A percentile compares a stretch with the other conserved stretches of the same genome.
Conservation (phyloP, 2,329 filamentous ascomycete species). For the Teratosphaeria epicoccoides region DNA sequence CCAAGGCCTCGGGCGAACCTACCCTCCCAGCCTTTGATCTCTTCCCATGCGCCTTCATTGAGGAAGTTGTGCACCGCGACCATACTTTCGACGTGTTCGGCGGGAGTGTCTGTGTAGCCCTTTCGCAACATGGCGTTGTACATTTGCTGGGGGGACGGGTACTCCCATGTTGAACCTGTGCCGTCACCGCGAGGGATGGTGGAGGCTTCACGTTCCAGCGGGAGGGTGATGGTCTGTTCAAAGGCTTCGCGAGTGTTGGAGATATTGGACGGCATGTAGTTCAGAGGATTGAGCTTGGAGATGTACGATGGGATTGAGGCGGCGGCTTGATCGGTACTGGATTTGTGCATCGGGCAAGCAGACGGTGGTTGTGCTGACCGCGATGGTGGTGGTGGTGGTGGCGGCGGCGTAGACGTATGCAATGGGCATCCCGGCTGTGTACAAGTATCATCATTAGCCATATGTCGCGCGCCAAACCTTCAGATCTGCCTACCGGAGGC, state of each 20-base stretch:
- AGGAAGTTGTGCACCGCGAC: conserved; percentile 96
- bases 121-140: conserved; percentile 96
- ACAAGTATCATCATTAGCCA: background rate
- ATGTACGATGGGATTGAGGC: conserved; percentile 40
- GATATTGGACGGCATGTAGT: conserved; percentile 88
- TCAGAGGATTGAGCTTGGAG: conserved; percentile 66
- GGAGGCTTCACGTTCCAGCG: conserved; percentile 70
- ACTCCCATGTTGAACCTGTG: conserved; percentile 74
- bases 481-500: conserved; percentile 42
- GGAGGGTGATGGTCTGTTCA: conserved; percentile 62
- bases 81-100: conserved; percentile 91
- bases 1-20: conserved; percentile 69
- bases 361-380: conserved; percentile 22
- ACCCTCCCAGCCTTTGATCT: conserved; percentile 89
- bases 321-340: background rate
- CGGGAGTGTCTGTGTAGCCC: conserved; percentile 87
- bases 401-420: conserved; percentile 40
- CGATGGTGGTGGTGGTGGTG: conserved; percentile 11
- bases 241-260: conserved; percentile 63
- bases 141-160: conserved; percentile 98
- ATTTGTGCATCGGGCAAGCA: conserved; percentile 33
- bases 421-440: conserved; percentile 58
- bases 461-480: background rate
- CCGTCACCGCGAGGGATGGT: conserved; percentile 79
- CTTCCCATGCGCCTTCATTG: conserved; percentile 93